Percentiles rank a stretch among this genome's conserved stretches.
phyloP scores from a whole-genome alignment of 805 yeast genomes.

The Metschnikowia proteae region DNA sequence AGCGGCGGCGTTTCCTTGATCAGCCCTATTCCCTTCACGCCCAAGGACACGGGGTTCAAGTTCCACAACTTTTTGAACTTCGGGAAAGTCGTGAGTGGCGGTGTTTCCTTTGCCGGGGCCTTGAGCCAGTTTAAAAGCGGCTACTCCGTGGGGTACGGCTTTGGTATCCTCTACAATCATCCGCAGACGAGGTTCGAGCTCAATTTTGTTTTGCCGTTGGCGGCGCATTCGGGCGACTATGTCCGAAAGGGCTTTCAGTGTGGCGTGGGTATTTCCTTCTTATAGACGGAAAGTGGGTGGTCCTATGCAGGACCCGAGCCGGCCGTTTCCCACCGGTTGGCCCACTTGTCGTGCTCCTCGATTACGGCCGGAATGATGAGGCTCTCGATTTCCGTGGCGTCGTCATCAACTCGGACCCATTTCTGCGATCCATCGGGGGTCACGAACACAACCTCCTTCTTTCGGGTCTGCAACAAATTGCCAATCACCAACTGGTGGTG shows the following conservation, averaged over 20 bases:
- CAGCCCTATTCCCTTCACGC: conserved; percentile 39
- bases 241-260: conserved; percentile 53
- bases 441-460: conserved; percentile 83
- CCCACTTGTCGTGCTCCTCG: conserved; percentile 61
- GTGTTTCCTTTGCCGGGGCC: neutral
- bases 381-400: conserved; percentile 66
- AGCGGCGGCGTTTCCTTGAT: conserved; percentile 46
- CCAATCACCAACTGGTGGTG: conserved; percentile 95
- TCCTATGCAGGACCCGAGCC: neutral
- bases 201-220: conserved; percentile 50
- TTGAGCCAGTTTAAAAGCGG: conserved; percentile 15
- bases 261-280: conserved; percentile 57
- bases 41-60: conserved; percentile 44
- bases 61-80: conserved; percentile 46
- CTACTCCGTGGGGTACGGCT: conserved; percentile 41
- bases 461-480: conserved; percentile 83
- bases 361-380: conserved; percentile 77
- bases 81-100: conserved; percentile 37
- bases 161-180: conserved; percentile 51
- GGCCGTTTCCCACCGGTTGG: conserved; percentile 18
- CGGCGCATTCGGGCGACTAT: conserved; percentile 43
- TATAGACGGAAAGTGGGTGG: conserved; percentile 24
- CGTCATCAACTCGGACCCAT: conserved; percentile 45
- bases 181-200: conserved; percentile 58
- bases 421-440: conserved; percentile 38